Evolutionary conservation across 2,329 filamentous ascomycete genomes (phyloP), one percentile per base, ranked within the genome.

Genomic region (Alternaria sp.): DNA sequence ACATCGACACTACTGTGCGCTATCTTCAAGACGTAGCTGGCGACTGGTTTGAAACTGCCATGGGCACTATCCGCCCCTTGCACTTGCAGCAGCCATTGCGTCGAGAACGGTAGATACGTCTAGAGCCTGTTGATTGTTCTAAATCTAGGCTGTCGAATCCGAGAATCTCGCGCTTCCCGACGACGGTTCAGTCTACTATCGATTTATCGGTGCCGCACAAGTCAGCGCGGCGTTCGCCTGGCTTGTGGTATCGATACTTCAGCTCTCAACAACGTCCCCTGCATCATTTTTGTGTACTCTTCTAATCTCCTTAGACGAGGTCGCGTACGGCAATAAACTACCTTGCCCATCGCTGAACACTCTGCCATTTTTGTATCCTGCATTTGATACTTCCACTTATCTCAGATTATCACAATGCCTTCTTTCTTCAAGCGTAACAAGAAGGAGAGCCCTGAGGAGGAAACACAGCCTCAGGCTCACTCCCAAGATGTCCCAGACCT

Each of bases 401-500:
- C 42, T 11, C 12, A 49, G 36, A 22, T 9, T 32, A 22, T 48
- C 36, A 53, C 34, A 6, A 61, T 61, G 58, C 57, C 57, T 22
- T 57, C 57, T 18, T 41, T 60, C 20, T 60, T 60, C 53, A 60
- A 52, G 26, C 57, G 57, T 26, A 59, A 41, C 52, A 59, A 60
- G 53, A 60, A 60, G 47, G 57, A 28, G 20, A 38, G 14, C 9
- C 26, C 57, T 18, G 53, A 57, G 34, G 46, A 39, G 34, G 57
- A 51, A 7, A 32, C 20, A 14, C 39, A 53, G 7, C 39, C 53
- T 28, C 42, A 44, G 26, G 42, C 54, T 38, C 43, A 57, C 12
- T 61, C 58, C 5, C 54, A 53, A 34, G 42, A 61, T 49, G 58
- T 61, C 14, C 58, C 58, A 12, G 36, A 36, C 20, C 42, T 61